These are phyloP conservation scores for Neofusicoccum cordaticola DNA, from an alignment of 2,329 filamentous ascomycete genomes.

Conservation along the genomic window DNA sequence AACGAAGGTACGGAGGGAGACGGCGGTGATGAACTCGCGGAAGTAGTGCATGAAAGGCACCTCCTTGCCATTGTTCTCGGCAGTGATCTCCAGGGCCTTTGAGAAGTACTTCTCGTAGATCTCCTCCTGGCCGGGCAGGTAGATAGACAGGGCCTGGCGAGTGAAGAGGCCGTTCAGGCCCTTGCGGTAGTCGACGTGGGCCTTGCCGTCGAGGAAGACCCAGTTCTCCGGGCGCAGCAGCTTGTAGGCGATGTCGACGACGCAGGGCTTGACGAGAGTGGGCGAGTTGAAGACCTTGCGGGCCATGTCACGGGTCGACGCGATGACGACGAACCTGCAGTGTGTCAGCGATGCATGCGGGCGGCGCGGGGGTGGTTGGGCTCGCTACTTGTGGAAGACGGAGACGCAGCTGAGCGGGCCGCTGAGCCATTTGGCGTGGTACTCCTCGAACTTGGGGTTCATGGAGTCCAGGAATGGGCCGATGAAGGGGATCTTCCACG, in stretches of 20 bases:
- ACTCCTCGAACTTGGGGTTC: slow-evolving; percentile 86
- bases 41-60: slow-evolving; percentile 87
- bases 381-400: slow-evolving; percentile 92
- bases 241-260: slow-evolving; percentile 92
- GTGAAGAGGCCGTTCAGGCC: slow-evolving; percentile 94
- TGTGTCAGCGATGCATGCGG: background rate
- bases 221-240: slow-evolving; percentile 89
- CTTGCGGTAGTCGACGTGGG: slow-evolving; percentile 95
- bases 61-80: slow-evolving; percentile 68
- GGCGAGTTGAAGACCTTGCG: slow-evolving; percentile 97
- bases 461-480: slow-evolving; percentile 94
- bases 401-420: slow-evolving; percentile 94
- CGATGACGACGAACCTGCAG: slow-evolving; percentile 89
- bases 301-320: slow-evolving; percentile 89
- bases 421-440: slow-evolving; percentile 88
- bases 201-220: slow-evolving; percentile 95
- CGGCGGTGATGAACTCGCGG: slow-evolving; percentile 90
- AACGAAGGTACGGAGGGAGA: slow-evolving; percentile 95
- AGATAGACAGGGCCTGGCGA: slow-evolving; percentile 78
- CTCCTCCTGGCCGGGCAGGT: slow-evolving; percentile 88
- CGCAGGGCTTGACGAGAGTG: slow-evolving; percentile 86
- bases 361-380: background rate
- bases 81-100: slow-evolving; percentile 71
- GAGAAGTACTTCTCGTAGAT: slow-evolving; percentile 87
- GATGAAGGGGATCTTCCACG: slow-evolving; percentile 55